Evolutionary conservation across 352 stramenopile genomes (phyloP).

Genomic region (Phytophthora meadii): DNA sequence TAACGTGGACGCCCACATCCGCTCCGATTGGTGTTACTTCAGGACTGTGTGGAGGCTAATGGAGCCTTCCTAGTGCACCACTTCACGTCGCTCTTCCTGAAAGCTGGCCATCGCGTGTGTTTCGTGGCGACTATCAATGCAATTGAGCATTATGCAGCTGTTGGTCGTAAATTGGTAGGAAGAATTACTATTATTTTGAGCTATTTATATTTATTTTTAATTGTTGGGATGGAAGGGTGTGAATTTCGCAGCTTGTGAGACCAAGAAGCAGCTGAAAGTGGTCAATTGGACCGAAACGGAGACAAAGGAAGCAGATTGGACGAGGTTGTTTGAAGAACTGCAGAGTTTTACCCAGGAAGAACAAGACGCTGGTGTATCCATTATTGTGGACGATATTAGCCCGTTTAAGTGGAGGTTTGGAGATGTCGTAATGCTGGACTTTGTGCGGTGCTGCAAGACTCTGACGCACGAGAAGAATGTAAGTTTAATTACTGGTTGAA

Average conservation of each 20-base stretch:
- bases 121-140: constrained; percentile 57
- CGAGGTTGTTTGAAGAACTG: constrained; percentile 46
- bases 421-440: constrained; percentile 44
- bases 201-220: too few relatives aligned
- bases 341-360: constrained; percentile 11
- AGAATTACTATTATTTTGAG: too few relatives aligned
- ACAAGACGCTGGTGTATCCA: constrained; percentile 30
- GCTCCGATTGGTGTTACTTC: constrained; percentile 69
- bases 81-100: constrained; percentile 73
- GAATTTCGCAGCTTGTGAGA: constrained; percentile 48
- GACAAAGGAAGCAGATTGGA: constrained; percentile 13
- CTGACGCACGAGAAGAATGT: constrained; percentile 60
- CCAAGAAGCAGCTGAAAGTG: constrained; percentile 46
- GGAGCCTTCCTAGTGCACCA: constrained; percentile 77
- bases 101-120: constrained; percentile 74
- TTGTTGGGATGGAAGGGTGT: constrained; percentile 42
- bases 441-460: constrained; percentile 72
- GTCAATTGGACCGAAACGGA: constrained; percentile 47
- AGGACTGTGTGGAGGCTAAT: constrained; percentile 61
- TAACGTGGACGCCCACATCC: constrained; percentile 58
- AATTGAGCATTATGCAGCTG: constrained; percentile 64
- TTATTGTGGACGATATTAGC: constrained; percentile 76
- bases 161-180: constrained; percentile 72
- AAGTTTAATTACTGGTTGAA: background rate
- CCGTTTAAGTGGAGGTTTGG: constrained; percentile 70